These are phyloP conservation scores for Aquilaria sinensis DNA, from an alignment of 345 rosid species.

Conservation along the genomic window DNA sequence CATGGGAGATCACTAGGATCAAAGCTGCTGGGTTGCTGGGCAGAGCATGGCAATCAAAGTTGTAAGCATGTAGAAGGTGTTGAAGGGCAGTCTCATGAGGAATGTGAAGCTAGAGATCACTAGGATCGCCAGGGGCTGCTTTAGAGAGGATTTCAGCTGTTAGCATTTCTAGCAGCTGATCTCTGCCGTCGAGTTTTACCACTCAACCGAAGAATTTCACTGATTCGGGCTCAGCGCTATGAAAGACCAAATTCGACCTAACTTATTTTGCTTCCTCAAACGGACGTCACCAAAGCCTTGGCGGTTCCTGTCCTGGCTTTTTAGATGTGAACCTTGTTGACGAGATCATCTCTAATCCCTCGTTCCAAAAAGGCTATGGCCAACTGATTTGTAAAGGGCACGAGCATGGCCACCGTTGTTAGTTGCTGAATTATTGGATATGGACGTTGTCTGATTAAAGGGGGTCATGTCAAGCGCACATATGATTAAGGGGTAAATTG, in stretches of 20 bases:
- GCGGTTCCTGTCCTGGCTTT: slow-evolving; percentile 27
- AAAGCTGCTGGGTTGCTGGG: slow-evolving; percentile 20
- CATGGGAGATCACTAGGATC: slow-evolving; percentile 24
- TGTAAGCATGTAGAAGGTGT: slow-evolving; percentile 51
- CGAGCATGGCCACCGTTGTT: too few relatives aligned
- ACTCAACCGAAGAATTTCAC: too few relatives aligned
- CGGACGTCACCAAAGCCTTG: slow-evolving; percentile 49
- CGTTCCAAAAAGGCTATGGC: slow-evolving; percentile 31
- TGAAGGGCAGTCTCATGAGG: slow-evolving; percentile 35
- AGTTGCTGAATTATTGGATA: too few relatives aligned
- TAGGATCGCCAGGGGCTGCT: slow-evolving; percentile 46
- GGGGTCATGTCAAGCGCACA: too few relatives aligned
- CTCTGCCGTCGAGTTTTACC: slow-evolving; percentile 40
- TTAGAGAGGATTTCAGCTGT: slow-evolving; percentile 68
- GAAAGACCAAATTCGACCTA: slow-evolving; percentile 16
- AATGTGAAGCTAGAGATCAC: slow-evolving; percentile 63
- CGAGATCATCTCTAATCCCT: slow-evolving; percentile 35
- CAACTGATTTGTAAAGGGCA: too few relatives aligned
- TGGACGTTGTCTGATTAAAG: too few relatives aligned
- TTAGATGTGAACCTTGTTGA: slow-evolving; percentile 44
- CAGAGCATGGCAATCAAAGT: slow-evolving; percentile 73
- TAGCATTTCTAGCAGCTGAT: slow-evolving; percentile 69
- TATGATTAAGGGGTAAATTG: too few relatives aligned
- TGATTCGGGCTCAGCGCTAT: too few relatives aligned
- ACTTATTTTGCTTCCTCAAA: slow-evolving; percentile 46